Evolutionary conservation across 176 grass and related monocot genomes (phyloP), one percentile per base, ranked within the genome.

Genomic region (Themeda triandra): DNA sequence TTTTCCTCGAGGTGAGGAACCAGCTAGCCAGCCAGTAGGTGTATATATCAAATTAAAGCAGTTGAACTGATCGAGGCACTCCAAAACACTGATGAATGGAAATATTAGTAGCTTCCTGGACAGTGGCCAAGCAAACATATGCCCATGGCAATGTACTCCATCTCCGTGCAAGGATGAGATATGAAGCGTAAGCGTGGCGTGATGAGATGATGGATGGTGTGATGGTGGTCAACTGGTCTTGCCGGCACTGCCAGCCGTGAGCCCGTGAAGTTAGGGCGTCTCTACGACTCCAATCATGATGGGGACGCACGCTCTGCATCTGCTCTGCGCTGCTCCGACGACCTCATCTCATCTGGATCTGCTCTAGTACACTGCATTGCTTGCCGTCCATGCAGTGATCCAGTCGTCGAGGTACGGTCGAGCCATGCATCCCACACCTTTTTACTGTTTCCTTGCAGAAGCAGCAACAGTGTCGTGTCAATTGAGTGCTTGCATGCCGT

Each of bases 261-360:
- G 40, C 41, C 41, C 41, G 41, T 44, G 42, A 45, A 86, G 86
- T 88, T 79, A 85, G n/a, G n/a, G 93, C 85, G 82, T n/a, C n/a
- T n/a, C n/a, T n/a, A n/a, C 85, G 85, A 46, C 67, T 54, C 51
- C 86, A 92, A 90, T 92, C 90, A 88, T 78, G 83, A 78, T 87
- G 80, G 69, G 82, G 83, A 75, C 66, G 75, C 90, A 66, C 84
- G 42, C 59, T 67, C 36, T n/a, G n/a, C n/a, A n/a, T n/a, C 65
- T 70, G 27, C 44, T 3, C 33, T 35, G 6, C n/a, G 17, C 51
- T 54, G 51, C 51, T 54, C 56, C 69, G 14, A 30, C 60, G 32
- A 35, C n/a, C n/a, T n/a, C 6, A 13, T 14, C 18, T 36, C 44
- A 35, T 14, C 68, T 28, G 8, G 15, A 14, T 64, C 62, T 54